phyloP scores from a whole-genome alignment of 1,284 basidiomycete genomes.

The Pseudozyma pruni region DNA sequence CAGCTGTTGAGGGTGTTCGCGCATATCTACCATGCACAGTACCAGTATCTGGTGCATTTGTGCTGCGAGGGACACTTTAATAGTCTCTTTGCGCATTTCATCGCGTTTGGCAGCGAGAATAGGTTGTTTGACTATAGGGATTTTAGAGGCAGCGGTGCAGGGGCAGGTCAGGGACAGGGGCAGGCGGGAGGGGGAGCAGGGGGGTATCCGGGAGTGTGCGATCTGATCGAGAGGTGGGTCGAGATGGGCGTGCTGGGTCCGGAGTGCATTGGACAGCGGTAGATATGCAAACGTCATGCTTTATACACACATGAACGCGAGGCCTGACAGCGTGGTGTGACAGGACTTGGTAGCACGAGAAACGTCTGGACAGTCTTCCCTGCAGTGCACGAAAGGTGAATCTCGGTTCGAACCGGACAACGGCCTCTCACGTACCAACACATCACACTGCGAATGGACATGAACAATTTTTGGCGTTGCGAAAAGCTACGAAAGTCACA shows the following conservation, averaged over 20 bases:
- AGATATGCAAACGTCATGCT: no score
- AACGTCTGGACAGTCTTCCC: no score
- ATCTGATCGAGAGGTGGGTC: conserved; percentile 88
- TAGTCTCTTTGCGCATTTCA: conserved; percentile 95
- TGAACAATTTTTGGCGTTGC: neutral
- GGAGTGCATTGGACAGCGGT: conserved; percentile 49
- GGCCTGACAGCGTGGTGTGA: no score
- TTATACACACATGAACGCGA: no score
- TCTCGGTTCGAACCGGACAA: no score
- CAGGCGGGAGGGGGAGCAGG: conserved; percentile 67
- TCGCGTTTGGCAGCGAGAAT: conserved; percentile 85
- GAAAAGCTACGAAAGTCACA: no score
- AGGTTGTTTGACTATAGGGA: conserved; percentile 79
- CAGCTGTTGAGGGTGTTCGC: conserved; percentile 97
- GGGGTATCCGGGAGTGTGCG: conserved; percentile 75
- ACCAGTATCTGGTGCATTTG: conserved; percentile 87
- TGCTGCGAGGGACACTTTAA: conserved; percentile 97
- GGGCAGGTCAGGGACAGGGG: conserved; percentile 4
- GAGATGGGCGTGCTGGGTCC: conserved; percentile 79
- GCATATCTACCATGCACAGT: conserved; percentile 96
- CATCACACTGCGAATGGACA: no score
- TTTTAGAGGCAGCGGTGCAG: conserved; percentile 73
- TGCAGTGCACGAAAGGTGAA: no score
- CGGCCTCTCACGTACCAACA: no score
- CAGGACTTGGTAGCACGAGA: no score